These are phyloP conservation scores for Pseudogymnoascus sp. DNA, from an alignment of 2,329 filamentous ascomycete genomes.

Conservation along the genomic window DNA sequence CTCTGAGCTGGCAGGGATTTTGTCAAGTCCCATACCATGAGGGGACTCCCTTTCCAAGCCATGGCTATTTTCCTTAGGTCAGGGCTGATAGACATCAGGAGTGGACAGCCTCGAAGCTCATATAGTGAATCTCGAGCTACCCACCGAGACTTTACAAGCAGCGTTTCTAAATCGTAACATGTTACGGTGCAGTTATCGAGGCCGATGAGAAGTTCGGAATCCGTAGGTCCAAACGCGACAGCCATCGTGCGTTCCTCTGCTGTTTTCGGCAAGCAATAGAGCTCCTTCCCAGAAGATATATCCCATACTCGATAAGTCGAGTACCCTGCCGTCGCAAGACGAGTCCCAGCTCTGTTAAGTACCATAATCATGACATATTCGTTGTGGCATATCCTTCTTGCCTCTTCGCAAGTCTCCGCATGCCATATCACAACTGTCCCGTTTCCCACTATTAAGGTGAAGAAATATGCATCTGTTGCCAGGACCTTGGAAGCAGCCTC, in stretches of 20 bases:
- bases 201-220: background rate
- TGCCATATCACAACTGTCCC: constrained; percentile 21
- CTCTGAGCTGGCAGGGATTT: background rate
- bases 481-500: constrained; percentile 13
- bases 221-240: background rate
- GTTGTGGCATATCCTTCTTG: constrained; percentile 17
- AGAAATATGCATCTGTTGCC: constrained; percentile 21
- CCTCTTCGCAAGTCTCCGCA: constrained; percentile 21
- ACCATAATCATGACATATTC: background rate
- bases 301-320: background rate
- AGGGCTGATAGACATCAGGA: background rate
- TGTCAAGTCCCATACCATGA: background rate
- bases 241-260: background rate
- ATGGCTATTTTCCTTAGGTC: background rate
- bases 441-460: constrained; percentile 17
- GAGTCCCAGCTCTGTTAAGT: background rate
- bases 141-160: background rate
- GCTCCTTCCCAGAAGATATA: background rate
- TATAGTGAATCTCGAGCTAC: background rate
- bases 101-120: background rate
- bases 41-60: background rate
- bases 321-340: background rate
- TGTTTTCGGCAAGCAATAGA: background rate
- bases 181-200: background rate
- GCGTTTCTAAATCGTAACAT: background rate